phyloP scores from a whole-genome alignment of 495 filamentous ascomycete genomes.

The Penicillium coprophilum region DNA sequence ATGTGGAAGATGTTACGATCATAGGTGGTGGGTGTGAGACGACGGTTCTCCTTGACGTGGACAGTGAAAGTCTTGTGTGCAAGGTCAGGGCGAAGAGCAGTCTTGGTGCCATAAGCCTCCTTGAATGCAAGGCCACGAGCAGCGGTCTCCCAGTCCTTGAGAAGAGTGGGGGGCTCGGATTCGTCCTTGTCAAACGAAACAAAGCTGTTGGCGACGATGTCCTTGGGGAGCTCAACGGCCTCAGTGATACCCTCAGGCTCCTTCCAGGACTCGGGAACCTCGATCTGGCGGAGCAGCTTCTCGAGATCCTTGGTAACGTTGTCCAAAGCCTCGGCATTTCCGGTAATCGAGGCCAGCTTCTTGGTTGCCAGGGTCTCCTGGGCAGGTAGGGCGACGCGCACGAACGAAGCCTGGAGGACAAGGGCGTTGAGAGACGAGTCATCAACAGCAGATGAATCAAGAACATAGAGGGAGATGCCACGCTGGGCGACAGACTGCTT shows the following conservation, averaged over 20 bases:
- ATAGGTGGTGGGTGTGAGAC: slow-evolving; percentile 84
- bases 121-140: slow-evolving; percentile 91
- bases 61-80: slow-evolving; percentile 82
- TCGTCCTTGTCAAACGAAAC: slow-evolving; percentile 76
- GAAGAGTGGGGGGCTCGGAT: slow-evolving; percentile 58
- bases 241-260: slow-evolving; percentile 60
- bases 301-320: slow-evolving; percentile 65
- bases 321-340: slow-evolving; percentile 54
- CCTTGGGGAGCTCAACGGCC: slow-evolving; percentile 51
- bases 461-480: slow-evolving; percentile 63
- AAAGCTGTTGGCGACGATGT: slow-evolving; percentile 77
- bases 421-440: slow-evolving; percentile 60
- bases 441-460: slow-evolving; percentile 65
- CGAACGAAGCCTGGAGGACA: slow-evolving; percentile 74
- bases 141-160: slow-evolving; percentile 74
- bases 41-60: slow-evolving; percentile 90
- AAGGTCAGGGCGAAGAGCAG: slow-evolving; percentile 78
- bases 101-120: slow-evolving; percentile 80
- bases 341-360: slow-evolving; percentile 58
- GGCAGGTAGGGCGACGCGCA: slow-evolving; percentile 66
- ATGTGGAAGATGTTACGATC: slow-evolving; percentile 99
- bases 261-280: slow-evolving; percentile 77
- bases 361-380: slow-evolving; percentile 49
- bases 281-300: slow-evolving; percentile 65
- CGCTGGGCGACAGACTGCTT: slow-evolving; percentile 67